phyloP scores from a whole-genome alignment of 2,329 filamentous ascomycete species.

The Dothistroma pini region DNA sequence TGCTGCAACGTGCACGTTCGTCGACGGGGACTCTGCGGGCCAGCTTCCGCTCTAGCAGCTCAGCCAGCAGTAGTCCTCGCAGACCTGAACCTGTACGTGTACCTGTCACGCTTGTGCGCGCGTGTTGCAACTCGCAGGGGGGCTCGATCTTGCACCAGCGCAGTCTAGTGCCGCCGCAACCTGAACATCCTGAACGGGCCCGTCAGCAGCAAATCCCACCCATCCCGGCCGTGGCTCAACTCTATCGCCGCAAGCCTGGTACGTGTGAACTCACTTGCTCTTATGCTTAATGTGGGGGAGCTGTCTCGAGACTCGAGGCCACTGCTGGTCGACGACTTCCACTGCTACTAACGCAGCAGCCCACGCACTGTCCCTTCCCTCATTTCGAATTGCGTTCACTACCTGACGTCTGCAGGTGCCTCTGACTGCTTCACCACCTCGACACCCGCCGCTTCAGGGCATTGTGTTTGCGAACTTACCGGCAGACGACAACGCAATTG shows the following conservation, averaged over 20 bases:
- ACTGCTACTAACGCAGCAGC: constrained; percentile 3
- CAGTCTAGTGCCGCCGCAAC: constrained; percentile 13
- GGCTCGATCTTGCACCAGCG: constrained; percentile 16
- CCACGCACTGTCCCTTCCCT: constrained; percentile 1
- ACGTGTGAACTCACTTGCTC: constrained; percentile 29
- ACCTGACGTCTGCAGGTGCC: neutral
- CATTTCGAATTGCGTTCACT: constrained; percentile 1
- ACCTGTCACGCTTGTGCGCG: neutral
- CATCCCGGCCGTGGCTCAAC: constrained; percentile 28
- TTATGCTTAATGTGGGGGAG: constrained; percentile 33
- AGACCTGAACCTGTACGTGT: no score
- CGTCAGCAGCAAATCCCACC: constrained; percentile 16
- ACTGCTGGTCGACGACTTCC: constrained; percentile 2
- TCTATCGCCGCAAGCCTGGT: constrained; percentile 26
- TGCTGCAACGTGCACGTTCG: neutral
- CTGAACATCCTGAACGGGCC: constrained; percentile 4
- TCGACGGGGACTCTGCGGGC: no score
- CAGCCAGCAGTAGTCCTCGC: no score
- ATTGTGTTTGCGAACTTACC: neutral
- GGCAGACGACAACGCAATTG: constrained; percentile 8
- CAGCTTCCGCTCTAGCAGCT: no score
- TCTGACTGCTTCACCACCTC: constrained; percentile 1
- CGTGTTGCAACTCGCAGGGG: neutral
- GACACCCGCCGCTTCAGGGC: neutral
- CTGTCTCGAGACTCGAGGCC: constrained; percentile 7